phyloP scores from a whole-genome alignment of 2,329 filamentous ascomycete genomes.

The Trichoderma sp. region DNA sequence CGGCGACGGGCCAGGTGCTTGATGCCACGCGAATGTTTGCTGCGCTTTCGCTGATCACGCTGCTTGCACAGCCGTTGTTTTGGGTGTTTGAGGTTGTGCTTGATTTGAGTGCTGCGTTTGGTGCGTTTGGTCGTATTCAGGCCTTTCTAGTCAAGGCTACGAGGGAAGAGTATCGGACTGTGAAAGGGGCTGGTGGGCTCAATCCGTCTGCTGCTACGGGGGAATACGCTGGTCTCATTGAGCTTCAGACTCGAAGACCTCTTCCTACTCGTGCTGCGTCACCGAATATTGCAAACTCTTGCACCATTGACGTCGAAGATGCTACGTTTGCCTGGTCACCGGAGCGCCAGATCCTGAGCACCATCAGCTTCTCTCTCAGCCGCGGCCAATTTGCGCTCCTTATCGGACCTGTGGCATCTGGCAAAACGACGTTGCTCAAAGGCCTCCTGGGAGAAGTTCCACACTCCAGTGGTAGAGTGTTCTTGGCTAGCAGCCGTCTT shows the following conservation, averaged over 20 bases:
- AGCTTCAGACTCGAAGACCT: background rate
- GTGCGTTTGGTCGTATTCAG: constrained; percentile 48
- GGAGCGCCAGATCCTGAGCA: constrained; percentile 35
- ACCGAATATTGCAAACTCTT: background rate
- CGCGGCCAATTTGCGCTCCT: constrained; percentile 43
- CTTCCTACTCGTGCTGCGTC: background rate
- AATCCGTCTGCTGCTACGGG: background rate
- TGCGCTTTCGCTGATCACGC: constrained; percentile 45
- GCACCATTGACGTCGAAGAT: constrained; percentile 29
- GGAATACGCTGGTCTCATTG: background rate
- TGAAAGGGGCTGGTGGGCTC: background rate
- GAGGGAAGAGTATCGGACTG: constrained; percentile 35
- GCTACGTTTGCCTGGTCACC: constrained; percentile 44
- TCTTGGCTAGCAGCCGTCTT: constrained; percentile 28
- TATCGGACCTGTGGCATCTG: constrained; percentile 48
- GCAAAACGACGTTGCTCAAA: constrained; percentile 50
- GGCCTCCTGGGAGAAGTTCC: constrained; percentile 43
- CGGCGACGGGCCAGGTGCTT: constrained; percentile 35
- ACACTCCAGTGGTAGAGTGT: constrained; percentile 31
- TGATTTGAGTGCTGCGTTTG: constrained; percentile 42
- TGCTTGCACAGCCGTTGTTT: constrained; percentile 45
- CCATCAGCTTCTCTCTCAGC: constrained; percentile 41
- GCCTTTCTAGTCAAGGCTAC: constrained; percentile 39
- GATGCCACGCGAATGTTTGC: constrained; percentile 46
- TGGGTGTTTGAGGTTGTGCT: constrained; percentile 45